These are phyloP conservation scores for Pleurotus citrinopileatus DNA, from an alignment of 768 basidiomycete species.

Conservation along the genomic window DNA sequence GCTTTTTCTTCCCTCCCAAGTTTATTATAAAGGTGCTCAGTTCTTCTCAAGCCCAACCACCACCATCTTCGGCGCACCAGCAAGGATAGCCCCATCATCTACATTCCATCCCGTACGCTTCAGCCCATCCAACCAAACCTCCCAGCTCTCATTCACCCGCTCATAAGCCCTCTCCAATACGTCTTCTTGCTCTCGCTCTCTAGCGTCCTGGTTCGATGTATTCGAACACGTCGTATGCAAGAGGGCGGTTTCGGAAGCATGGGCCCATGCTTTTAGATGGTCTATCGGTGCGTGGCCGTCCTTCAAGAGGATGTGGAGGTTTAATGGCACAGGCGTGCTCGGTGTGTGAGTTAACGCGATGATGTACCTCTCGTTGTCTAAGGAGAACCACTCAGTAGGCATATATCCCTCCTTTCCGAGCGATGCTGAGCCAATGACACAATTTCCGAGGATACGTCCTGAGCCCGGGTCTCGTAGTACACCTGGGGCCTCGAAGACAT, in stretches of 20 bases:
- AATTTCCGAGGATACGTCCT: conserved; percentile 36
- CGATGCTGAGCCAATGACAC: conserved; percentile 45
- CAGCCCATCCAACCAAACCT: conserved; percentile 23
- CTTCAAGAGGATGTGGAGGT: conserved; percentile 47
- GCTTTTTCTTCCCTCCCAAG: too few species aligned
- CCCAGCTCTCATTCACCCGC: conserved; percentile 17
- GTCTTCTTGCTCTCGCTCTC: conserved; percentile 1
- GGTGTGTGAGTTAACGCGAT: not conserved
- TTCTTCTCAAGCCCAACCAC: too few species aligned
- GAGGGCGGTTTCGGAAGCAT: conserved; percentile 30
- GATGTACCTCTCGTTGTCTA: not conserved
- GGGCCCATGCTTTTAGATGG: conserved; percentile 56
- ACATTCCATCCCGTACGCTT: conserved; percentile 37
- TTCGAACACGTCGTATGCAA: not conserved
- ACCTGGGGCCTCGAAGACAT: conserved; percentile 39
- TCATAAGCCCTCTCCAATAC: conserved; percentile 20
- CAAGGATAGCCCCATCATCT: conserved; percentile 27
- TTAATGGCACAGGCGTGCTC: conserved; percentile 9
- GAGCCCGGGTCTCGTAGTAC: conserved; percentile 34
- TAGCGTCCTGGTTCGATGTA: conserved; percentile 2
- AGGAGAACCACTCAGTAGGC: too few species aligned
- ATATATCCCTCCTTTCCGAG: not conserved
- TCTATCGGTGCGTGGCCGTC: conserved; percentile 44
- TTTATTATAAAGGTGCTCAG: too few species aligned
- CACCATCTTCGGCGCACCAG: conserved; percentile 28